A percentile compares a stretch with the other conserved stretches of the same genome.
Evolutionary conservation across 2,329 filamentous ascomycete genomes (phyloP).

Genomic region (Sclerotinia spermophila): DNA sequence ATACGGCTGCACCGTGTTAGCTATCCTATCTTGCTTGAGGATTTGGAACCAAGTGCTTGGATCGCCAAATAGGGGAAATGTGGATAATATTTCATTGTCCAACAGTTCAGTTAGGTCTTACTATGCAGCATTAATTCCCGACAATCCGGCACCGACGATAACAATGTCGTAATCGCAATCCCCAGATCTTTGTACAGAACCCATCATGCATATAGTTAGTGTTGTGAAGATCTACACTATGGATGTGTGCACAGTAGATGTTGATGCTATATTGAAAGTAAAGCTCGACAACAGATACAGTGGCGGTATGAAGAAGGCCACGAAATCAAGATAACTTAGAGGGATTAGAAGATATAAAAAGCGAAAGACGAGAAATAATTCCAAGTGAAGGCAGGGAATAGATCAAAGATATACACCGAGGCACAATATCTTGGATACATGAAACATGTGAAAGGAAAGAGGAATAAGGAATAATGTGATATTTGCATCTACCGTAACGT

Average conservation of each 20-base stretch:
- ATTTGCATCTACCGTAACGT: not conserved
- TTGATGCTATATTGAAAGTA: not conserved
- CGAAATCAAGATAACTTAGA: not conserved
- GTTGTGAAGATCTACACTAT: not conserved
- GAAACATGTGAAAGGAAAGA: not conserved
- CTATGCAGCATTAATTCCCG: slow-evolving; percentile 72
- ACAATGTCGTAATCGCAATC: slow-evolving; percentile 47
- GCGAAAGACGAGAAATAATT: not conserved
- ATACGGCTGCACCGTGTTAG: slow-evolving; percentile 43
- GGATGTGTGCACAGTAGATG: not conserved
- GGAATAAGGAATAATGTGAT: not conserved
- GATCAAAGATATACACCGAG: not conserved
- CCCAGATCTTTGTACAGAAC: slow-evolving; percentile 19
- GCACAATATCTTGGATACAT: not conserved
- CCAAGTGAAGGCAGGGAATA: not conserved
- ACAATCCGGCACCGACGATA: slow-evolving; percentile 70
- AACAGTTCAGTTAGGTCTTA: not conserved
- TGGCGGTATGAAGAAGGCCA: not conserved
- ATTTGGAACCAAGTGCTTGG: not conserved
- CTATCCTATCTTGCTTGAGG: not conserved
- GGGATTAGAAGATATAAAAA: not conserved
- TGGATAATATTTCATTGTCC: not conserved
- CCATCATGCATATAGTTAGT: slow-evolving; percentile 17
- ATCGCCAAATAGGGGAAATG: not conserved
- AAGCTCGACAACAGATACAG: not conserved